Evolutionary conservation across 176 grass and related monocot genomes (phyloP).

Genomic region (Oryza nivara): DNA sequence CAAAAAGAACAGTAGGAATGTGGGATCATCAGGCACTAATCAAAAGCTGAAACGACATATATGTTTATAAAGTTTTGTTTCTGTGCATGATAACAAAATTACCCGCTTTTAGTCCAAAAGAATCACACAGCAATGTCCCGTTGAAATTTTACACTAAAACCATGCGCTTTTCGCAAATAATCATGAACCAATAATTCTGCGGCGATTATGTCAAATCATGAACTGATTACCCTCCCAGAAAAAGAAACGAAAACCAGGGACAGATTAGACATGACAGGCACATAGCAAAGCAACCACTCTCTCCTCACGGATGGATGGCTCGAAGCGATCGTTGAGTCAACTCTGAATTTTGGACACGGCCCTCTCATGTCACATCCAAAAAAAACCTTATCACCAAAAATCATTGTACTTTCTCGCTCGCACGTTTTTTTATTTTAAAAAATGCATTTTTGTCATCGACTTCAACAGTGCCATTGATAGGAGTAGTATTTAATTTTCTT

Average conservation of each 20-base stretch:
- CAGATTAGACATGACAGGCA: slow-evolving; percentile 19
- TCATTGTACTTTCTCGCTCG: slow-evolving; percentile 18
- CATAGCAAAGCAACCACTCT: slow-evolving; percentile 16
- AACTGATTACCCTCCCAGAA: neutral
- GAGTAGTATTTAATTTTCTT: too few relatives aligned
- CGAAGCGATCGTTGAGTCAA: slow-evolving; percentile 1
- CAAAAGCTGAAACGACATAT: neutral
- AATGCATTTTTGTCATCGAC: too few relatives aligned
- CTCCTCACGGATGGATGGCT: slow-evolving; percentile 31
- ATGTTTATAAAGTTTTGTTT: neutral
- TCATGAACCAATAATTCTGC: slow-evolving; percentile 17
- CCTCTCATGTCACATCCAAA: slow-evolving; percentile 26
- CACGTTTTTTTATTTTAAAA: neutral
- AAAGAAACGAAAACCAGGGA: neutral
- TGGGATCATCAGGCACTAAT: neutral
- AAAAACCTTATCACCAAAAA: slow-evolving; percentile 19
- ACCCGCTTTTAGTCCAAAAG: neutral
- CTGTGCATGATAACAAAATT: neutral
- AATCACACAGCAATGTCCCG: neutral
- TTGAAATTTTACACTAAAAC: neutral
- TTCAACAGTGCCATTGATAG: neutral
- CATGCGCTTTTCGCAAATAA: neutral
- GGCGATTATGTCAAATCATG: neutral
- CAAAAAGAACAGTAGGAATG: neutral
- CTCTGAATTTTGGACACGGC: slow-evolving; percentile 17